Evolutionary conservation across 2,329 filamentous ascomycete species (phyloP).

Genomic region (Fusarium sp.): DNA sequence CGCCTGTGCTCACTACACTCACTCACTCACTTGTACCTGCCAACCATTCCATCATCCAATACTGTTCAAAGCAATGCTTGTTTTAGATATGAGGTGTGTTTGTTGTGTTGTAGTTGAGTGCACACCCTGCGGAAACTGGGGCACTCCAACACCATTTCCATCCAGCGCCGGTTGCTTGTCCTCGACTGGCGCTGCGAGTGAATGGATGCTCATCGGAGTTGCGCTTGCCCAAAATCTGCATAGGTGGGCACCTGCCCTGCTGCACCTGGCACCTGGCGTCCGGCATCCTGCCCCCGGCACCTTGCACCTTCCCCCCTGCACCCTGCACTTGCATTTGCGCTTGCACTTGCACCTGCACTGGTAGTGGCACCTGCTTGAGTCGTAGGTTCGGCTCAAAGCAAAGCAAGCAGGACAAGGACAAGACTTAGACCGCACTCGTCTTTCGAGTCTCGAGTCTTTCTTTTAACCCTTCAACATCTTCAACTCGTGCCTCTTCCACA

Average conservation of each 20-base stretch:
- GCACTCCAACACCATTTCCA: conserved; percentile 5
- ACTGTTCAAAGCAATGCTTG: background rate
- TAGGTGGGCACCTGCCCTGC: conserved; percentile 40
- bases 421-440: conserved; percentile 48
- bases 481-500: conserved; percentile 43
- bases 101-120: background rate
- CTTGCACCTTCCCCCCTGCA: conserved; percentile 36
- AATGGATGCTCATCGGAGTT: conserved; percentile 32
- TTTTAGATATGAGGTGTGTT: conserved; percentile 14
- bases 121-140: conserved; percentile 29
- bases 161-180: conserved; percentile 34
- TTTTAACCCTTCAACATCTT: conserved; percentile 43
- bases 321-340: conserved; percentile 31
- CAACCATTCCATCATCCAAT: background rate
- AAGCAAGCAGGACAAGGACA: conserved; percentile 10
- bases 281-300: conserved; percentile 41
- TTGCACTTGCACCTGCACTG: conserved; percentile 34
- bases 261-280: conserved; percentile 41
- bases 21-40: background rate
- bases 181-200: conserved; percentile 30
- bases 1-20: conserved; percentile 8
- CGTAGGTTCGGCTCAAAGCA: conserved; percentile 38
- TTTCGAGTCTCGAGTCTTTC: conserved; percentile 45
- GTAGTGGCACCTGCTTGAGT: conserved; percentile 45
- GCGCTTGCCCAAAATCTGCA: conserved; percentile 39